Percentiles rank a stretch among this genome's conserved stretches.
Evolutionary conservation across 148 eudicot species (phyloP).

Genomic region (Suaeda aralocaspica): DNA sequence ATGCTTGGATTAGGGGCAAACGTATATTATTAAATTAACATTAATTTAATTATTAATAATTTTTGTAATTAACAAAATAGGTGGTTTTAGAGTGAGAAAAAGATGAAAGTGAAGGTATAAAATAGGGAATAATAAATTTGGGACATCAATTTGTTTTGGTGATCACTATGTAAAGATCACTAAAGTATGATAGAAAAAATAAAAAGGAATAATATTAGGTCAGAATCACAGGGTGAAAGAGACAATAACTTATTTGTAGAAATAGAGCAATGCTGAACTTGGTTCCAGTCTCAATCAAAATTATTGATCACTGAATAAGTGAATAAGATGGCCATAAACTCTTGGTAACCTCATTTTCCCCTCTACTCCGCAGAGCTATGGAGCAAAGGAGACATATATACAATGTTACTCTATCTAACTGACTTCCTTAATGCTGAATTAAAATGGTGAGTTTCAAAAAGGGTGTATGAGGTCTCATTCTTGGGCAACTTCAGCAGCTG

Average conservation of each 20-base stretch:
- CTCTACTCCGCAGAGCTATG: not conserved
- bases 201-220: not conserved
- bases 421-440: not conserved
- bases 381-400: conserved; percentile 17
- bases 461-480: conserved; percentile 13
- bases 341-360: not conserved
- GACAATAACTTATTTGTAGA: not conserved
- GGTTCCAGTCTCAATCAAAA: not conserved
- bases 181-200: too few relatives aligned
- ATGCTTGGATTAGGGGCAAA: too few relatives aligned
- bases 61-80: too few relatives aligned
- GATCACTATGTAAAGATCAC: too few relatives aligned
- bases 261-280: not conserved
- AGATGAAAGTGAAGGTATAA: too few relatives aligned
- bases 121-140: too few relatives aligned
- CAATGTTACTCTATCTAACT: conserved; percentile 15
- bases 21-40: too few relatives aligned
- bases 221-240: not conserved
- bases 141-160: too few relatives aligned
- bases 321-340: not conserved
- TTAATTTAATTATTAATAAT: too few relatives aligned
- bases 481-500: conserved; percentile 3
- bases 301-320: not conserved
- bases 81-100: too few relatives aligned
- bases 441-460: not conserved